These are phyloP conservation scores for Halophytophthora batemanensis DNA, from an alignment of 352 stramenopile genomes.

Conservation along the genomic window DNA sequence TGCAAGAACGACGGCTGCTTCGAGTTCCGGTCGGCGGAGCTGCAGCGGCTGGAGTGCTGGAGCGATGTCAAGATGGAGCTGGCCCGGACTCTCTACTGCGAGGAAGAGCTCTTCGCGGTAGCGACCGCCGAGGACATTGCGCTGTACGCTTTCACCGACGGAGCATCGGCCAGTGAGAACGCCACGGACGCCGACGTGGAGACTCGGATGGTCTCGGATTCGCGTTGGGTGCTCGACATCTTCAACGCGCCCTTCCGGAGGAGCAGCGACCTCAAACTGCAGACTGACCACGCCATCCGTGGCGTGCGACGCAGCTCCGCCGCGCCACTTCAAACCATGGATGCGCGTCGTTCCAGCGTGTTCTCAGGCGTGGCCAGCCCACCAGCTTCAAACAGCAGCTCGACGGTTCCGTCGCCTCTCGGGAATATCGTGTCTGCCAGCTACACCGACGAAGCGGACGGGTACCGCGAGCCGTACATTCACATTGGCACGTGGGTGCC, in stretches of 20 bases:
- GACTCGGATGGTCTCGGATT: conserved; percentile 31
- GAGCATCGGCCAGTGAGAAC: conserved; percentile 20
- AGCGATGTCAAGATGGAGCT: conserved; percentile 57
- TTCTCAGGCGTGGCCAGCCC: conserved; percentile 7
- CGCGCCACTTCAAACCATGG: conserved; percentile 17
- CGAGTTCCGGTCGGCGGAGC: conserved; percentile 54
- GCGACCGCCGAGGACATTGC: conserved; percentile 50
- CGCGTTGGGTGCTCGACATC: conserved; percentile 79
- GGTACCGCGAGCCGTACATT: conserved; percentile 66
- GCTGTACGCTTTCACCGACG: conserved; percentile 53
- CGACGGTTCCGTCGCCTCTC: conserved; percentile 22
- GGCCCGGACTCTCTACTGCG: conserved; percentile 57
- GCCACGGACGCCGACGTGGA: conserved; percentile 25
- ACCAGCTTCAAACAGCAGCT: background rate
- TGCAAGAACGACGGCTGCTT: conserved; percentile 83
- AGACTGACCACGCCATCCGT: conserved; percentile 56
- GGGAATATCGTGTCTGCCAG: conserved; percentile 25
- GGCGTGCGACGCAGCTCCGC: conserved; percentile 29
- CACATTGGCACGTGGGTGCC: conserved; percentile 78
- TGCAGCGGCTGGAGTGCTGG: conserved; percentile 26
- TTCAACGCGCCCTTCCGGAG: conserved; percentile 55
- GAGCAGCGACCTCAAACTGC: conserved; percentile 45
- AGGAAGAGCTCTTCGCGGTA: conserved; percentile 71
- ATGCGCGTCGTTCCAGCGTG: conserved; percentile 24
- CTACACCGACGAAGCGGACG: conserved; percentile 4